phyloP scores from a whole-genome alignment of 106 monocot genomes.

The Triglochin maritima region DNA sequence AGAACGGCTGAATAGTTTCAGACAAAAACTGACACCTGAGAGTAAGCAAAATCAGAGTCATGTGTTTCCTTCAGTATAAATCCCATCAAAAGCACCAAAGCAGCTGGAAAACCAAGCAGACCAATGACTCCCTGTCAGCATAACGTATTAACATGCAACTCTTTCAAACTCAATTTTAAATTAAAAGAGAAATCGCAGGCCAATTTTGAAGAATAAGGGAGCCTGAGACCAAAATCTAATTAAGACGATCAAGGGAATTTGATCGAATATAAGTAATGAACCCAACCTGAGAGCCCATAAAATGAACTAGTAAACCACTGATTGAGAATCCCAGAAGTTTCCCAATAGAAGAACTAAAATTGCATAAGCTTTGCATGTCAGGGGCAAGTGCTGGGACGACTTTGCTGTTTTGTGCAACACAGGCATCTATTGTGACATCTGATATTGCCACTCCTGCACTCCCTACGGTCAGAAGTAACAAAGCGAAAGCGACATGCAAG shows the following conservation, averaged over 20 bases:
- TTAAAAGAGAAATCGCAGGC: too few relatives aligned
- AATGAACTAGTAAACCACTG: constrained; percentile 58
- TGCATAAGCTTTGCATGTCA: constrained; percentile 82
- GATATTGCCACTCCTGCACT: constrained; percentile 47
- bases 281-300: constrained; percentile 57
- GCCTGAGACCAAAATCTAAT: neutral
- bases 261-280: neutral
- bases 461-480: neutral
- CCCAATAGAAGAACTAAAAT: constrained; percentile 59
- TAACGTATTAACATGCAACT: too few relatives aligned
- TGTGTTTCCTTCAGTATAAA: constrained; percentile 39
- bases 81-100: constrained; percentile 44
- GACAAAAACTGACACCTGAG: constrained; percentile 18
- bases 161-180: neutral
- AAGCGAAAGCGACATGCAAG: constrained; percentile 6
- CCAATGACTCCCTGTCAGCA: constrained; percentile 54
- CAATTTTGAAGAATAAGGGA: neutral
- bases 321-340: constrained; percentile 57
- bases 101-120: constrained; percentile 52
- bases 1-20: neutral
- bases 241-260: neutral
- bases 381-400: constrained; percentile 50
- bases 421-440: constrained; percentile 79
- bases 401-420: constrained; percentile 57
- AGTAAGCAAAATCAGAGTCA: constrained; percentile 34